Percentiles rank a stretch among this genome's conserved stretches.
Conservation (phyloP, 257 asterid genomes). For the Verbascum thapsus region DNA sequence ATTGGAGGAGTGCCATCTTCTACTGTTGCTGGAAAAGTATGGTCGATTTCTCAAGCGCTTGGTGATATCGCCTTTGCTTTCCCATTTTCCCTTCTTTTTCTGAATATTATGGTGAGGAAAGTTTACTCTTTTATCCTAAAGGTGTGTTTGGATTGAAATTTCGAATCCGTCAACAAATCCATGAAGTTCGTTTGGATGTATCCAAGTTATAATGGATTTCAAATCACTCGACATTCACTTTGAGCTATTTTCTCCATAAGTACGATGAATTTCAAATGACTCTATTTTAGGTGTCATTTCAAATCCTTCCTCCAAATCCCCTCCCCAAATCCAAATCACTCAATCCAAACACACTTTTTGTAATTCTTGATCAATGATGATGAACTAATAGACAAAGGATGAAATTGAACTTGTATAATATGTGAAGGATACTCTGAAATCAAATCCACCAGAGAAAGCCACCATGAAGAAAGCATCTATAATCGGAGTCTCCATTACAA, state of each 20-base stretch:
- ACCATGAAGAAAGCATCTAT: slow-evolving; percentile 77
- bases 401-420: too few species aligned
- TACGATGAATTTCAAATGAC: too few species aligned
- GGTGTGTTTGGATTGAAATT: too few species aligned
- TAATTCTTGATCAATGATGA: slow-evolving; percentile 25
- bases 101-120: slow-evolving; percentile 69
- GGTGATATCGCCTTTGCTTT: slow-evolving; percentile 82
- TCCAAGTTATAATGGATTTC: too few species aligned
- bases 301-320: too few species aligned
- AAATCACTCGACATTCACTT: too few species aligned
- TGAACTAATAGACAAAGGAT: slow-evolving; percentile 4
- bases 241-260: too few species aligned
- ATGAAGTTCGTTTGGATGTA: too few species aligned
- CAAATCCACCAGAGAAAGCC: slow-evolving; percentile 62
- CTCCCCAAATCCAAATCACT: too few species aligned
- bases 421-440: slow-evolving; percentile 70
- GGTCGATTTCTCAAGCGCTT: slow-evolving; percentile 64
- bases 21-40: slow-evolving; percentile 44
- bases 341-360: slow-evolving; percentile 39
- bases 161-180: too few species aligned
- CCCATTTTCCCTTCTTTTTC: slow-evolving; percentile 61
- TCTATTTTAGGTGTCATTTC: too few species aligned
- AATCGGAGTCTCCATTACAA: slow-evolving; percentile 51
- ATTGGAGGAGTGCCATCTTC: slow-evolving; percentile 57
- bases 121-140: too few species aligned